Evolutionary conservation across 352 stramenopile genomes (phyloP).

Genomic region (Phytophthora crassamura): DNA sequence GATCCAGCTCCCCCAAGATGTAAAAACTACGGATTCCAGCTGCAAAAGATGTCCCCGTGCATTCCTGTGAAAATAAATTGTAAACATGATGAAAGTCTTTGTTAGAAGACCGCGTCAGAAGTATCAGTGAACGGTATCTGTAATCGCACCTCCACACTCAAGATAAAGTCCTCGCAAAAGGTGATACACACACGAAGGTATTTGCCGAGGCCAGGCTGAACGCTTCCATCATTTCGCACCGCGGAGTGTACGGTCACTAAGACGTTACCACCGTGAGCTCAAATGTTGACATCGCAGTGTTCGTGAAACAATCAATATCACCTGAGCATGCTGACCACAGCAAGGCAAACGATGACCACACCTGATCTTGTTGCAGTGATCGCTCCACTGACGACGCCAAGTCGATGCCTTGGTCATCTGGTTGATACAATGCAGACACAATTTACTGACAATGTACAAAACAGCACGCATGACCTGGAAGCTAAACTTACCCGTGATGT

Average conservation of each 20-base stretch:
- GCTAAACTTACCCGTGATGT: conserved; percentile 33
- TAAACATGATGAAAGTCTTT: neutral
- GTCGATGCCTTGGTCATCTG: conserved; percentile 65
- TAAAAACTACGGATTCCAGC: conserved; percentile 42
- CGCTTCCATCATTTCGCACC: conserved; percentile 6
- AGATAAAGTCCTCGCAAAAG: conserved; percentile 51
- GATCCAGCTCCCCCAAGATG: conserved; percentile 47
- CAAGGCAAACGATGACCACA: conserved; percentile 44
- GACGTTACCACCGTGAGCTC: neutral
- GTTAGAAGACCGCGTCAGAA: neutral
- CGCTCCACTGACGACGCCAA: conserved; percentile 52
- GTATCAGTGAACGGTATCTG: neutral
- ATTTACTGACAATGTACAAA: neutral
- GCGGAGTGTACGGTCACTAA: conserved; percentile 34
- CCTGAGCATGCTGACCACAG: conserved; percentile 51
- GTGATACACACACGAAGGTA: conserved; percentile 50
- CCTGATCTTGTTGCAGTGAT: conserved; percentile 43
- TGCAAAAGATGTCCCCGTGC: conserved; percentile 22
- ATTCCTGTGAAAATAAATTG: conserved; percentile 6
- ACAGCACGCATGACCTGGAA: neutral
- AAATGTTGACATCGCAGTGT: neutral
- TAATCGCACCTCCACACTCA: conserved; percentile 39
- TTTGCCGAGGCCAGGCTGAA: conserved; percentile 25
- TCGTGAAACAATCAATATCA: conserved; percentile 3
- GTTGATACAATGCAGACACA: neutral